Percentiles rank a stretch among this genome's conserved stretches.
Conservation (phyloP, 305 asterid species). For the Solanum hybrid region DNA sequence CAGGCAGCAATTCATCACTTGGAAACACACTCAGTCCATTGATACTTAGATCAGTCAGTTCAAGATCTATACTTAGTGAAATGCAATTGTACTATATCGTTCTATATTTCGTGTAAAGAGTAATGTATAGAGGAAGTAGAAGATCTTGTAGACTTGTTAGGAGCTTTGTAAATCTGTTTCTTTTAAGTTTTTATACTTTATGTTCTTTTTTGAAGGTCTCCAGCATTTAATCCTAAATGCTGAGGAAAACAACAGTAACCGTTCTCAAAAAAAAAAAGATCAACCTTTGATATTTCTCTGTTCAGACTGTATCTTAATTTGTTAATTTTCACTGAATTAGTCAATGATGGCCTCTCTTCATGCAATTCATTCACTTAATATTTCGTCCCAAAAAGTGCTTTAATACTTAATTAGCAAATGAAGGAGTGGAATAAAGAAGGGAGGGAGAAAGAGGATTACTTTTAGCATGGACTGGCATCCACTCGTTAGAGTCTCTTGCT, state of each 20-base stretch:
- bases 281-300: not conserved
- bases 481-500: constrained; percentile 51
- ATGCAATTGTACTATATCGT: not conserved
- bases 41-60: not conserved
- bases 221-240: not conserved
- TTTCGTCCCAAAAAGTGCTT: not conserved
- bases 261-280: not conserved
- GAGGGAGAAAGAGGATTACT: constrained; percentile 33
- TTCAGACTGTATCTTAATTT: not conserved
- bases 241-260: not conserved
- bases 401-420: not conserved
- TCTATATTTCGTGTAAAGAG: not conserved
- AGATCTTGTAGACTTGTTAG: not conserved
- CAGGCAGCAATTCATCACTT: not conserved
- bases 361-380: not conserved
- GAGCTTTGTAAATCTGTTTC: not conserved
- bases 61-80: not conserved
- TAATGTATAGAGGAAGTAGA: not conserved
- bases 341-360: not conserved
- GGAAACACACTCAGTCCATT: not conserved
- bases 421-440: not conserved
- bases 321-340: not conserved
- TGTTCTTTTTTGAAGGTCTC: not conserved
- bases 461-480: constrained; percentile 78
- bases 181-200: not conserved